Percentiles rank a stretch among this genome's conserved stretches.
phyloP scores from a whole-genome alignment of 371 early-diverging fungal species.

The Blakeslea trispora region DNA sequence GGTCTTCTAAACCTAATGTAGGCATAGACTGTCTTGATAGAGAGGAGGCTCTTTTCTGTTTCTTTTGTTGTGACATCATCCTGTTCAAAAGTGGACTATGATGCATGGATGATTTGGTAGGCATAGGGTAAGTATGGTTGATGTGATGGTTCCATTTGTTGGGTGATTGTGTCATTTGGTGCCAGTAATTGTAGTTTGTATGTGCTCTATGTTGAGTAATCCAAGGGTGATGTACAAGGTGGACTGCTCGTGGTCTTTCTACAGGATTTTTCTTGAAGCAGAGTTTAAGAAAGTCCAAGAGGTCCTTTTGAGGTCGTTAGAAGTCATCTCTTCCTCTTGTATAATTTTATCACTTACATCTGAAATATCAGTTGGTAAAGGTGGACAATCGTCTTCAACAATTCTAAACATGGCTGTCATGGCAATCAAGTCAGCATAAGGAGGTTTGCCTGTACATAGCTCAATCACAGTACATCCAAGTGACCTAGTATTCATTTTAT shows the following conservation, averaged over 20 bases:
- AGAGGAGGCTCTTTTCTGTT: not conserved
- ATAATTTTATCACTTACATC: slow-evolving; percentile 52
- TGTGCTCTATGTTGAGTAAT: slow-evolving; percentile 32
- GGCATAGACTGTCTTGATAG: slow-evolving; percentile 13
- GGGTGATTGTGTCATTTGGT: not conserved
- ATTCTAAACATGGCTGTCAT: slow-evolving; percentile 93
- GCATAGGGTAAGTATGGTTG: not conserved
- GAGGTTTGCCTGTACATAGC: slow-evolving; percentile 87
- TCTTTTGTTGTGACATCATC: not conserved
- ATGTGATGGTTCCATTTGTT: not conserved
- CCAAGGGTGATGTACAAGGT: slow-evolving; percentile 78
- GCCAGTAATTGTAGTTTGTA: not conserved
- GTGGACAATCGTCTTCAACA: slow-evolving; percentile 87
- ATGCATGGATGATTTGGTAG: not conserved
- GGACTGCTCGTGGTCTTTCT: slow-evolving; percentile 55
- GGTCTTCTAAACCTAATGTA: not conserved
- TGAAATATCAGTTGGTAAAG: slow-evolving; percentile 78
- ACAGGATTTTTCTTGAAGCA: slow-evolving; percentile 85
- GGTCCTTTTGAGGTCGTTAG: slow-evolving; percentile 38
- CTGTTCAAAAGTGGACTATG: not conserved
- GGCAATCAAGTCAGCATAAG: slow-evolving; percentile 77
- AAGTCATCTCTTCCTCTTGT: too few relatives aligned
- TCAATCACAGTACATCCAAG: slow-evolving; percentile 90
- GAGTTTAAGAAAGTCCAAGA: slow-evolving; percentile 69
- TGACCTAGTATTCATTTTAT: slow-evolving; percentile 27